Evolutionary conservation across 805 yeast genomes (phyloP).

Genomic region (Starmera dryadoides): DNA sequence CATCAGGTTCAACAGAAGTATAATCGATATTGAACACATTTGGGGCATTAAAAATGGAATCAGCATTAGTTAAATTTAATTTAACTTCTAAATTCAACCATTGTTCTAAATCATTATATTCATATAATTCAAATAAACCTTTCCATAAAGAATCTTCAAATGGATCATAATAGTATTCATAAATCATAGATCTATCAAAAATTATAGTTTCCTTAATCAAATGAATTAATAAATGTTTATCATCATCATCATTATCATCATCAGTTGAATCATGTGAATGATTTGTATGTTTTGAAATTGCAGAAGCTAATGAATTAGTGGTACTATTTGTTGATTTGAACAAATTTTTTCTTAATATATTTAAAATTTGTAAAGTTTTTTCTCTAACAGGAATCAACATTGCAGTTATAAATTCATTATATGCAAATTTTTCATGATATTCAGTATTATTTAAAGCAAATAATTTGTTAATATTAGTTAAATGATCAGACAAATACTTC

Average conservation of each 20-base stretch:
- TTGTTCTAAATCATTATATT: conserved; percentile 24
- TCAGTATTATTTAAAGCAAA: conserved; percentile 27
- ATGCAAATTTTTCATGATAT: conserved; percentile 21
- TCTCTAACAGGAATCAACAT: conserved; percentile 34
- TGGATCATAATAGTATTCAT: conserved; percentile 34
- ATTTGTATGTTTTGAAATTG: no score
- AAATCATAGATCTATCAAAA: conserved; percentile 28
- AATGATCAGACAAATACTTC: conserved; percentile 33
- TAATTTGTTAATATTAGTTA: conserved; percentile 31
- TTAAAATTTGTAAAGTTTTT: conserved; percentile 27
- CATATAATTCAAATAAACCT: conserved; percentile 18
- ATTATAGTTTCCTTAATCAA: conserved; percentile 32
- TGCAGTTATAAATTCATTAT: conserved; percentile 32
- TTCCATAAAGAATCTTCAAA: conserved; percentile 22
- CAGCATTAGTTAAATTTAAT: conserved; percentile 36
- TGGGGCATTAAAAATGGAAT: conserved; percentile 30
- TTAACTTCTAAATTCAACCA: conserved; percentile 44
- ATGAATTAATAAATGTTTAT: conserved; percentile 19
- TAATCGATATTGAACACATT: conserved; percentile 40
- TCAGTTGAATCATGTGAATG: conserved; percentile 14
- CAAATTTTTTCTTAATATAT: conserved; percentile 5
- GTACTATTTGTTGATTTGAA: no score
- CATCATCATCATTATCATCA: conserved; percentile 5
- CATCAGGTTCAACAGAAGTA: conserved; percentile 25
- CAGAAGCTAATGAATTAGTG: no score